Percentiles rank a stretch among this genome's conserved stretches.
These are phyloP conservation scores for Torrubiella hemipterigena DNA, from an alignment of 2,329 filamentous ascomycete genomes.

Conservation along the genomic window DNA sequence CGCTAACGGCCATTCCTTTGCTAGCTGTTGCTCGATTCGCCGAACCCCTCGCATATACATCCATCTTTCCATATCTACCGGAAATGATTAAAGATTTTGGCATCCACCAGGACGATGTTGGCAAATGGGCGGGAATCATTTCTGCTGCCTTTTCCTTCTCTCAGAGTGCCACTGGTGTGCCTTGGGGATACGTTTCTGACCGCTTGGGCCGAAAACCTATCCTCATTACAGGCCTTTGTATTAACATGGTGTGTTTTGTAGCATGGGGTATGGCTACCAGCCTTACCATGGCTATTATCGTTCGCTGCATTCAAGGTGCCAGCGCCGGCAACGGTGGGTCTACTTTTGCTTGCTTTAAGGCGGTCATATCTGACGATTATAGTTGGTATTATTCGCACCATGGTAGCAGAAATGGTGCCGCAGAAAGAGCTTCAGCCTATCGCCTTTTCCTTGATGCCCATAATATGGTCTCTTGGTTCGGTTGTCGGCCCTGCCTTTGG, in stretches of 20 bases:
- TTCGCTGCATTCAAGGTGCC: slow-evolving; percentile 67
- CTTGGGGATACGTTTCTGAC: slow-evolving; percentile 71
- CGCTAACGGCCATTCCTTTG: neutral
- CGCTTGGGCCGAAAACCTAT: slow-evolving; percentile 69
- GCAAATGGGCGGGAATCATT: slow-evolving; percentile 69
- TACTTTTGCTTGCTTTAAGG: neutral
- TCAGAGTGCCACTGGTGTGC: slow-evolving; percentile 59
- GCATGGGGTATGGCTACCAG: slow-evolving; percentile 75
- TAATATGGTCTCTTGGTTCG: slow-evolving; percentile 77
- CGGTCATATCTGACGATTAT: slow-evolving; percentile 1
- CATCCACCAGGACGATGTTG: slow-evolving; percentile 57
- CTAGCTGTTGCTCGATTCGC: slow-evolving; percentile 67
- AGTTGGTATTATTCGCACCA: slow-evolving; percentile 85
- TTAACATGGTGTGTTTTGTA: slow-evolving; percentile 71
- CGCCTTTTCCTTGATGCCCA: slow-evolving; percentile 87
- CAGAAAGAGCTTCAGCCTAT: slow-evolving; percentile 75
- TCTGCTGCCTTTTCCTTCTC: slow-evolving; percentile 61
- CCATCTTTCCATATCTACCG: slow-evolving; percentile 58
- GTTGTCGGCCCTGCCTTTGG: slow-evolving; percentile 84
- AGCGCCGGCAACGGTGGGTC: slow-evolving; percentile 70
- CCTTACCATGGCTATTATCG: slow-evolving; percentile 65
- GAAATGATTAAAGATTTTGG: slow-evolving; percentile 79
- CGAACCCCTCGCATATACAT: slow-evolving; percentile 62
- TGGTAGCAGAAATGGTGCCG: slow-evolving; percentile 87
- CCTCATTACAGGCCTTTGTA: slow-evolving; percentile 61